Conservation (phyloP, 352 stramenopile species). For the Labyrinthula sp. region DNA sequence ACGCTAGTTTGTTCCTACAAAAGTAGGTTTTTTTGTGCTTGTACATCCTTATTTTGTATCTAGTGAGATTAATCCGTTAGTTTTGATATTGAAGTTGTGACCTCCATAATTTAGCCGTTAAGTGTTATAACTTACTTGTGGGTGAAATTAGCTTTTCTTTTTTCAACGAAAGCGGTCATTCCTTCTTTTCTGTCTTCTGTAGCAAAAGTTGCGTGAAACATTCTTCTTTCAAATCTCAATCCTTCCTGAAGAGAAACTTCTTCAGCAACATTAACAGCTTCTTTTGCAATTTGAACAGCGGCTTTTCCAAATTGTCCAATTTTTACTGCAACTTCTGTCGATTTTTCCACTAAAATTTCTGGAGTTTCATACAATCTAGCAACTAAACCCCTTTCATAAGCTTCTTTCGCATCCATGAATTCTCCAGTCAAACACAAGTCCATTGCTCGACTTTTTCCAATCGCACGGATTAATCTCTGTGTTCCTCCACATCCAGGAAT, state of each 20-base stretch:
- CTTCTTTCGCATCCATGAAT: slow-evolving; percentile 80
- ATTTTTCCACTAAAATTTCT: slow-evolving; percentile 63
- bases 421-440: slow-evolving; percentile 92
- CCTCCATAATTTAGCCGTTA: not conserved
- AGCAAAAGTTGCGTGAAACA: slow-evolving; percentile 93
- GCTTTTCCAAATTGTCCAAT: slow-evolving; percentile 83
- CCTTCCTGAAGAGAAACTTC: slow-evolving; percentile 78
- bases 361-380: slow-evolving; percentile 69
- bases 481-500: slow-evolving; percentile 85
- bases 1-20: no score
- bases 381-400: slow-evolving; percentile 70
- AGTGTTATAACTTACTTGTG: slow-evolving; percentile 51
- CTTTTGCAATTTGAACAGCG: slow-evolving; percentile 84
- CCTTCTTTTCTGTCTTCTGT: slow-evolving; percentile 63
- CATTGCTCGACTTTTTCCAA: slow-evolving; percentile 97
- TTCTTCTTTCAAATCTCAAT: slow-evolving; percentile 78
- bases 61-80: no score
- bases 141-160: slow-evolving; percentile 77
- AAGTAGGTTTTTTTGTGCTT: no score
- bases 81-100: no score
- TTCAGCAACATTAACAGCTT: slow-evolving; percentile 70
- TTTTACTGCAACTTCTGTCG: slow-evolving; percentile 77
- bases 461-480: slow-evolving; percentile 77
- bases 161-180: slow-evolving; percentile 90
- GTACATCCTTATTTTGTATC: no score